Evolutionary conservation across 441 rosid genomes (phyloP).

Genomic region (Croton setiger): DNA sequence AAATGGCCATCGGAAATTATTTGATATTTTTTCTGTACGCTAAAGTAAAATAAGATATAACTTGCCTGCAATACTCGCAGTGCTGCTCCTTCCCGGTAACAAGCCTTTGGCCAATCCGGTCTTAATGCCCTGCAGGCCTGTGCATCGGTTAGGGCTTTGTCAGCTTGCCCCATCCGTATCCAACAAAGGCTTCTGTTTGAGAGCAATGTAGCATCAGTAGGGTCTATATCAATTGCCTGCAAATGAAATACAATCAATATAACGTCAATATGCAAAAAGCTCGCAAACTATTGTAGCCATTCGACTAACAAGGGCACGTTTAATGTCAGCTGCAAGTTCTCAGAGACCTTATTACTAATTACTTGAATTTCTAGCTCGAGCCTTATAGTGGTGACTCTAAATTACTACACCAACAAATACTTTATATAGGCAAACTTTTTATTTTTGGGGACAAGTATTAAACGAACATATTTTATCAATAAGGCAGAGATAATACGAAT

Average conservation of each 20-base stretch:
- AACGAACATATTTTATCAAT: too few species aligned
- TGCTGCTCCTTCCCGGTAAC: slow-evolving; percentile 94
- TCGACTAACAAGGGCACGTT: background rate
- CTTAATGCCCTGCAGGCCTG: slow-evolving; percentile 63
- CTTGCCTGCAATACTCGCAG: slow-evolving; percentile 65
- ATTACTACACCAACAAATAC: background rate
- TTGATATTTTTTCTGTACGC: background rate
- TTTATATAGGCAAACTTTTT: too few species aligned
- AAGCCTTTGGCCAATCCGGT: slow-evolving; percentile 88
- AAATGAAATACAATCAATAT: slow-evolving; percentile 18
- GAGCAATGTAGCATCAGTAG: slow-evolving; percentile 59
- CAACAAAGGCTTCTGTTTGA: slow-evolving; percentile 96
- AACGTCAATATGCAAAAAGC: slow-evolving; percentile 3
- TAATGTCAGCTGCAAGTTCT: background rate
- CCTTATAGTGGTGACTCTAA: background rate
- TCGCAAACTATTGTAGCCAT: background rate
- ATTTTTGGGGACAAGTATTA: too few species aligned
- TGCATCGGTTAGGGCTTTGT: slow-evolving; percentile 78
- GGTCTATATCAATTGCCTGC: slow-evolving; percentile 87
- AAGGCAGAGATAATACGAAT: slow-evolving; percentile 16
- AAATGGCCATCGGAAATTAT: slow-evolving; percentile 11
- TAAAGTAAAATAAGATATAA: slow-evolving; percentile 1
- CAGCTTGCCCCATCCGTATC: slow-evolving; percentile 73
- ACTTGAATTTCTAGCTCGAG: background rate
- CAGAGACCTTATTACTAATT: background rate